A percentile compares a stretch with the other conserved stretches of the same genome.
Conservation (phyloP, 1,284 basidiomycete genomes). For the Wallemia ichthyophaga region DNA sequence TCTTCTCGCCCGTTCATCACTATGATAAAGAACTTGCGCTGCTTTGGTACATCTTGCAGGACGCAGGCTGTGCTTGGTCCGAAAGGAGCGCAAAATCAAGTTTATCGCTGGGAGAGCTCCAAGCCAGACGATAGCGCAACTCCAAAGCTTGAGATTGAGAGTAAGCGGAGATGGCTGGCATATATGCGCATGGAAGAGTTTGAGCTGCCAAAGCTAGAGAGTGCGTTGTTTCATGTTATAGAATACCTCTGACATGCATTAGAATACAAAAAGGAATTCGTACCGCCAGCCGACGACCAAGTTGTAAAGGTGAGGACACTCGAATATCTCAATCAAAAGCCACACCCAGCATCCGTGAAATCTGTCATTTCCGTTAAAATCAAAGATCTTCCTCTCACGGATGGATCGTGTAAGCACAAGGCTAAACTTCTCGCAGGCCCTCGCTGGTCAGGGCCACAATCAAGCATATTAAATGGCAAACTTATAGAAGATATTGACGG, state of each 20-base stretch:
- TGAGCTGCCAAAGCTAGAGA: constrained; percentile 48
- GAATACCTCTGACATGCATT: constrained; percentile 1
- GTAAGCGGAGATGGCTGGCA: constrained; percentile 35
- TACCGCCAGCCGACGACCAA: constrained; percentile 24
- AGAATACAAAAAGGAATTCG: constrained; percentile 48
- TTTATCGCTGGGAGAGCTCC: too few relatives aligned
- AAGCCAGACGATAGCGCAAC: too few relatives aligned
- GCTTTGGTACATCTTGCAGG: too few relatives aligned
- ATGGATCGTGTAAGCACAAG: constrained; percentile 34
- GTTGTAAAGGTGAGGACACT: constrained; percentile 41
- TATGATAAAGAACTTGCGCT: too few relatives aligned
- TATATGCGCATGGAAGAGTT: constrained; percentile 53
- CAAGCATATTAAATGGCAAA: constrained; percentile 27
- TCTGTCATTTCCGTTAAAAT: constrained; percentile 40
- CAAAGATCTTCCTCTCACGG: constrained; percentile 31
- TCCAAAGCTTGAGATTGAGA: constrained; percentile 26
- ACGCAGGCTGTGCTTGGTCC: too few relatives aligned
- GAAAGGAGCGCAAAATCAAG: too few relatives aligned
- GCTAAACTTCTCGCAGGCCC: constrained; percentile 51
- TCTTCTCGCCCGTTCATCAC: too few relatives aligned
- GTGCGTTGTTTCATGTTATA: constrained; percentile 20
- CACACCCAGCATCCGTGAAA: constrained; percentile 36
- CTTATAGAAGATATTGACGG: constrained; percentile 27
- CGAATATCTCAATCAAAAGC: constrained; percentile 35
- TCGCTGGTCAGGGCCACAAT: constrained; percentile 44